Base-by-base conservation (phyloP, 257 asterid species). In the Datura wrightii region DNA sequence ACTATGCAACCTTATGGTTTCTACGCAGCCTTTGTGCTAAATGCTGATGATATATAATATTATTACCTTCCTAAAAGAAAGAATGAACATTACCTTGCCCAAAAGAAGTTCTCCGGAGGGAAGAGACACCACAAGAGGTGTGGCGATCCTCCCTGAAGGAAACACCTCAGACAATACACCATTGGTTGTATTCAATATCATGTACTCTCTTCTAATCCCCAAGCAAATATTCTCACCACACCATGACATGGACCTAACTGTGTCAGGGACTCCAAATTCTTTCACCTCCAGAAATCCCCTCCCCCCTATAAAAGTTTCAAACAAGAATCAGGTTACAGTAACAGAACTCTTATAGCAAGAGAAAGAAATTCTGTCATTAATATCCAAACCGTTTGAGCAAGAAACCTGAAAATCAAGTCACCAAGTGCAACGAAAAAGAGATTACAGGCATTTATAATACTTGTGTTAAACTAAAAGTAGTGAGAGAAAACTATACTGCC, bases 221-320 rank as follows among this genome's bases (percentile, higher is more conserved):
- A 97, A 81, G 86, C 99, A 97, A 83, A 97, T 90, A 87, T 95
- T 97, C 87, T 97, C 99, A 79, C 98, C 98, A 88, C 98, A 95
- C 99, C 99, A 97, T 62, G 98, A 92, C 92, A 97, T 91, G 24
- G 98, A 95, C 90, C 94, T 97, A 79, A 97, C 98, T 10, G 92
- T 80, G 86, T 97, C 99, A 36, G 99, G 97, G 86, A 95, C 96
- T 63, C 98, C 92, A 91, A 88, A 92, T 86, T 97, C 99, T 86
- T 93, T 97, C 83, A 97, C 99, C 88, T 97, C 99, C 79, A 95
- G 96, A 87, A 95, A 97, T 48, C 98, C 98, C 67, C 97, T 88
- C 10, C 99, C 99, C 76, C 97, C 99, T 97, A 87, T 71, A 86
- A 86, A 91, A 85, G 37, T 70, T 50, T 24, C 80, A 74, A 48